These are phyloP conservation scores for Lipomyces orientalis DNA, from an alignment of 805 yeast genomes.

Conservation along the genomic window DNA sequence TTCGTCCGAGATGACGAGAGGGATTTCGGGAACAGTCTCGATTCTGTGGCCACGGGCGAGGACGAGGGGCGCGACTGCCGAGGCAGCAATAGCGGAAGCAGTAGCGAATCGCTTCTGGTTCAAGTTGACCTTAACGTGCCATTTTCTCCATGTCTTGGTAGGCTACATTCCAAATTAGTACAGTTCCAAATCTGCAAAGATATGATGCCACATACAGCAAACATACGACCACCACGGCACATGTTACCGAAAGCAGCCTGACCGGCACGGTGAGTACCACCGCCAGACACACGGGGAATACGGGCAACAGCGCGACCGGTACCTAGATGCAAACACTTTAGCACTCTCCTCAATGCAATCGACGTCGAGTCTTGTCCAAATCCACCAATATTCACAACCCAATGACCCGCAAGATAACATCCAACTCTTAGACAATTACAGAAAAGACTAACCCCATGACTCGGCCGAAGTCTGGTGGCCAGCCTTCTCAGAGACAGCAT, in stretches of 20 bases:
- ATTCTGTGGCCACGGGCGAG: constrained; percentile 99
- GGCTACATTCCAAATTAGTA: constrained; percentile 53
- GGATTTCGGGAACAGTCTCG: constrained; percentile 97
- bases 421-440: neutral
- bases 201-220: constrained; percentile 57
- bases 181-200: no score
- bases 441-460: constrained; percentile 78
- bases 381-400: neutral
- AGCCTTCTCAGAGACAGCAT: constrained; percentile 98
- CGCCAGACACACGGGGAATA: constrained; percentile 99
- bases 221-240: constrained; percentile 99
- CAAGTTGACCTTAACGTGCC: constrained; percentile 99
- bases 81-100: constrained; percentile 99
- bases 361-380: neutral
- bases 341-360: neutral
- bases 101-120: constrained; percentile 99
- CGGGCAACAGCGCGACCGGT: constrained; percentile 99
- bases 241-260: constrained; percentile 99
- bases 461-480: constrained; percentile 99
- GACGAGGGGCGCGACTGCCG: constrained; percentile 97
- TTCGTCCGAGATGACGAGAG: constrained; percentile 93
- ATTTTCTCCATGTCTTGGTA: constrained; percentile 99
- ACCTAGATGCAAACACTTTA: constrained; percentile 42
- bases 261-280: constrained; percentile 99
- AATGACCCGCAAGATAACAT: neutral